A percentile compares a stretch with the other conserved stretches of the same genome.
These are phyloP conservation scores for Striga hermonthica DNA, from an alignment of 305 asterid genomes.

Conservation along the genomic window DNA sequence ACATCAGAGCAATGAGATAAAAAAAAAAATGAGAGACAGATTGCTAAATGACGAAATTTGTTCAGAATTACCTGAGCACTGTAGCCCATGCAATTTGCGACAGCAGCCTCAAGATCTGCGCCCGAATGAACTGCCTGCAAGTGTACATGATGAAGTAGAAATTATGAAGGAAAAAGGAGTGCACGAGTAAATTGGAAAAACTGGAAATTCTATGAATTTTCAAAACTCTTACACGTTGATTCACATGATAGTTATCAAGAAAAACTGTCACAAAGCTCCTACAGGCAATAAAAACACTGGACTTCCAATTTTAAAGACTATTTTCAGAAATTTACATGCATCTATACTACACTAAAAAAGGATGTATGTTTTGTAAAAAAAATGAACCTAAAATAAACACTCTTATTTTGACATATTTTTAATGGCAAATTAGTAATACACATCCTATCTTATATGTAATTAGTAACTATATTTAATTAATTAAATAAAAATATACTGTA, in stretches of 20 bases:
- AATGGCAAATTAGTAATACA: too few relatives aligned
- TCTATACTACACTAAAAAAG: constrained; percentile 9
- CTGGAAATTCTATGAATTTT: too few relatives aligned
- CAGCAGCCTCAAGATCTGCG: constrained; percentile 97
- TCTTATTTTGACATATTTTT: too few relatives aligned
- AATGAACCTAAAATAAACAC: too few relatives aligned
- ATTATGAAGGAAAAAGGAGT: constrained; percentile 16
- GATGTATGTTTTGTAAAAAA: too few relatives aligned
- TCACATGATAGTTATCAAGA: constrained; percentile 3
- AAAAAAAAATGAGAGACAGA: neutral
- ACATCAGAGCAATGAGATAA: constrained; percentile 24
- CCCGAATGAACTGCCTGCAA: constrained; percentile 99
- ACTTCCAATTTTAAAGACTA: constrained; percentile 11
- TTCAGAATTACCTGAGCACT: constrained; percentile 60
- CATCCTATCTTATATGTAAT: too few relatives aligned
- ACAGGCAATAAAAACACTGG: constrained; percentile 7
- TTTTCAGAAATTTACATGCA: constrained; percentile 23
- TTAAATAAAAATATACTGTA: too few relatives aligned
- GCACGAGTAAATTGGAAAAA: constrained; percentile 10
- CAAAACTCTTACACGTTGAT: constrained; percentile 5
- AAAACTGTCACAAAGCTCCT: constrained; percentile 13
- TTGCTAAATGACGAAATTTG: constrained; percentile 13
- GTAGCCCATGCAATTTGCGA: constrained; percentile 95
- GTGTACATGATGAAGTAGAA: constrained; percentile 21
- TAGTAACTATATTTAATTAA: too few relatives aligned